Conservation (phyloP, 371 early-diverging fungal genomes). For the Coemansia sp. region DNA sequence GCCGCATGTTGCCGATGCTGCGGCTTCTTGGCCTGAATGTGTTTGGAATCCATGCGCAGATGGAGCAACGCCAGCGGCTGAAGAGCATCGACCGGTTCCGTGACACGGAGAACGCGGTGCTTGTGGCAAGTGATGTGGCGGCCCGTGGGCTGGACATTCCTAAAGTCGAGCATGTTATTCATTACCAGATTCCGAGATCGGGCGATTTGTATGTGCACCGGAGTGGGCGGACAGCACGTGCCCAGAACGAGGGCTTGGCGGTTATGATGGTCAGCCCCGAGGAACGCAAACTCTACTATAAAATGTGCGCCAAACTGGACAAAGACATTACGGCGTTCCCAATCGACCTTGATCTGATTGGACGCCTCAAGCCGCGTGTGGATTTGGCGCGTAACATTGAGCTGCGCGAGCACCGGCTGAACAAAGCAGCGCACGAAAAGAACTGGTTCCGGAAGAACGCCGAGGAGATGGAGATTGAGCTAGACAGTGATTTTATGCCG, state of each 20-base stretch:
- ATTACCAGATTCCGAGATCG: conserved; percentile 83
- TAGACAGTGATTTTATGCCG: conserved; percentile 69
- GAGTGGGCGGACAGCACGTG: conserved; percentile 89
- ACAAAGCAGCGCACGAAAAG: conserved; percentile 67
- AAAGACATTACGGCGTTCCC: conserved; percentile 56
- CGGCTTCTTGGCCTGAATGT: conserved; percentile 56
- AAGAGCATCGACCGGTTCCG: conserved; percentile 90
- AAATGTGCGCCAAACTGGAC: conserved; percentile 70
- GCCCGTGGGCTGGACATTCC: conserved; percentile 90
- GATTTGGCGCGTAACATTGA: conserved; percentile 78
- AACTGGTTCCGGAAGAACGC: conserved; percentile 87
- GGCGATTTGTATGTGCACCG: conserved; percentile 86
- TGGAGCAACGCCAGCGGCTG: conserved; percentile 92
- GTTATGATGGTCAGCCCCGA: conserved; percentile 80
- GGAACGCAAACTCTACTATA: conserved; percentile 74
- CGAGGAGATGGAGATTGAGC: conserved; percentile 77
- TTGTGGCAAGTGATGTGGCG: conserved; percentile 90
- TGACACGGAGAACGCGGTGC: conserved; percentile 62
- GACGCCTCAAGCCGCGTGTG: conserved; percentile 65
- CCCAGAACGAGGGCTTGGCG: conserved; percentile 77
- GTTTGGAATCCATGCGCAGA: conserved; percentile 78
- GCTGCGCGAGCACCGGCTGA: conserved; percentile 68
- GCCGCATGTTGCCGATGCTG: conserved; percentile 81
- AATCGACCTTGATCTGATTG: conserved; percentile 45
- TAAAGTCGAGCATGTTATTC: conserved; percentile 76